Base-by-base conservation (phyloP, 192 early-diverging fungal genomes). In the Backusella westeae region DNA sequence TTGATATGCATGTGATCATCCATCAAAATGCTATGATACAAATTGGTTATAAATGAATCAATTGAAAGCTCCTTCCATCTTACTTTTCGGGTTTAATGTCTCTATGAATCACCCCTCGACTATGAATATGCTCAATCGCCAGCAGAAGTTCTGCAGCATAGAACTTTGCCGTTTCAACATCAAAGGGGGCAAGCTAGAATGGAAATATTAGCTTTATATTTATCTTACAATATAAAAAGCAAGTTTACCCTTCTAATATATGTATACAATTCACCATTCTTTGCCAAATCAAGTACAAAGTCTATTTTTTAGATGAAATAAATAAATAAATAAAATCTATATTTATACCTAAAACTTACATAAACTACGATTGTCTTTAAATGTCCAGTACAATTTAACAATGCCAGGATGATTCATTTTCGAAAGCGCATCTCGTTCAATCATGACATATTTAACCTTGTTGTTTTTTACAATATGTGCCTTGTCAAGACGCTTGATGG, bases 41-140 rank as follows among this genome's bases (percentile, higher is more conserved):
- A 39, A 2, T 39, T 39, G 38, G 38, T 39, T 39, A 39, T 39
- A 12, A 39, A 29, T 66, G 3, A 15, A 5, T 34, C 21, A 15
- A 12, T 63, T n/a, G 17, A 17, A n/a, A 5, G 6, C n/a, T 63
- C 56, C 8, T 23, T 65, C 29, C 17, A 4, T 82, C 77, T 82
- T 87, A 90, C 89, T 95, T 93, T 85, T 99, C 98, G 17, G 97
- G 98, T 84, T 99, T 99, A 19, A 99, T 79, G 81, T 99, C 98
- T 82, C 84, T 87, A 74, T 99, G 98, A 69, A 99, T 90, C 41
- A 98, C 90, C 34, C 91, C 90, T 69, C 91, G 89, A 70, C 68
- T 80, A 78, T 99, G 98, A 75, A 99, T 88, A 80, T 98, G 94
- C 67, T 97, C 95, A 34, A 99, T 85, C 0, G 92, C 95, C 1